Evolutionary conservation across 192 early-diverging fungal genomes (phyloP).

Genomic region (Coemansia sp.): DNA sequence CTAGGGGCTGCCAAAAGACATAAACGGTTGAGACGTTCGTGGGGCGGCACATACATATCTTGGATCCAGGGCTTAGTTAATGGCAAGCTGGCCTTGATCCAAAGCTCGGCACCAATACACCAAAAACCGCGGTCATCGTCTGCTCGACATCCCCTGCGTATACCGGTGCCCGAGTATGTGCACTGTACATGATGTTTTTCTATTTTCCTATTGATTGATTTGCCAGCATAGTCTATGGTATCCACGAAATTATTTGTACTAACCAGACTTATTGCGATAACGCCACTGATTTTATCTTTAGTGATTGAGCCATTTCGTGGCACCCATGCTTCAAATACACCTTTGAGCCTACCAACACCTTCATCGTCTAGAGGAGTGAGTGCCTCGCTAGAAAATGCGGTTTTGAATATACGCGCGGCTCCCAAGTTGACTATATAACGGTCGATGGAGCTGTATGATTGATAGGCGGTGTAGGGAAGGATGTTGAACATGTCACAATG

Average conservation of each 20-base stretch:
- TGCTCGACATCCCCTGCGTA: slow-evolving; percentile 13
- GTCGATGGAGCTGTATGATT: slow-evolving; percentile 18
- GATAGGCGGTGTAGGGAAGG: slow-evolving; percentile 20
- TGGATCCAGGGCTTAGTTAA: slow-evolving; percentile 43
- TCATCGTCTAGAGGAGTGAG: slow-evolving; percentile 35
- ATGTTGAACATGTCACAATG: background rate
- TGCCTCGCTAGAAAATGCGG: slow-evolving; percentile 25
- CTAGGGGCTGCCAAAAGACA: slow-evolving; percentile 39
- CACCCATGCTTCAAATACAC: slow-evolving; percentile 41
- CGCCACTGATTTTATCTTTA: slow-evolving; percentile 33
- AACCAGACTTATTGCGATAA: slow-evolving; percentile 27
- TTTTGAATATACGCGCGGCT: slow-evolving; percentile 25
- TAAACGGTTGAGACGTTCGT: slow-evolving; percentile 33
- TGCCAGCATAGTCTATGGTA: slow-evolving; percentile 11
- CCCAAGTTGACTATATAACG: slow-evolving; percentile 25
- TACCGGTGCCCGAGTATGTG: slow-evolving; percentile 32
- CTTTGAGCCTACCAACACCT: slow-evolving; percentile 40
- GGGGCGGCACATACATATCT: slow-evolving; percentile 36
- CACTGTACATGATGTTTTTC: slow-evolving; percentile 35
- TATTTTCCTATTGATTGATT: background rate
- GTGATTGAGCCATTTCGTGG: slow-evolving; percentile 17
- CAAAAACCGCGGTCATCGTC: background rate
- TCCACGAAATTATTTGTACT: slow-evolving; percentile 10
- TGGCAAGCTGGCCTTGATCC: slow-evolving; percentile 48
- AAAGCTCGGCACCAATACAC: slow-evolving; percentile 32